Evolutionary conservation across 495 filamentous ascomycete genomes (phyloP), one percentile per base, ranked within the genome.

Genomic region (Neurospora cerealis): DNA sequence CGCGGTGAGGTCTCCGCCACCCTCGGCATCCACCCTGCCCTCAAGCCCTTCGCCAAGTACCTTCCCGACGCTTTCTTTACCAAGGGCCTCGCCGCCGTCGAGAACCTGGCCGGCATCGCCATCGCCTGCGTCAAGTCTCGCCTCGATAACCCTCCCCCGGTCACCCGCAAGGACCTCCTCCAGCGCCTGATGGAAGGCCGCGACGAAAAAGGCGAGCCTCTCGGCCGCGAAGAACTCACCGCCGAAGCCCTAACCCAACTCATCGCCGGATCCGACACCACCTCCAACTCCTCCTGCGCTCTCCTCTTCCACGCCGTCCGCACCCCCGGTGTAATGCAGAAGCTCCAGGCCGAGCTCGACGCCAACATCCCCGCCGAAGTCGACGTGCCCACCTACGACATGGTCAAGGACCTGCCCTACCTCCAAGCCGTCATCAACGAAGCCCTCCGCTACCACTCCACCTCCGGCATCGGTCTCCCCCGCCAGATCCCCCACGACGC

Each of bases 201-300:
- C 73, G 94, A 97, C 79, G 89, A 90, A 54, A 92, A 88, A 24
- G 94, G 94, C 42, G 83, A 91, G 44, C 88, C 86, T 17, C 87
- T 97, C 0, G 89, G 91, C 0, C 87, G 92, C 24, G 86, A 91
- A 75, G 94, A 97, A 80, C 86, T 97, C 48, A 95, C 93, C 5
- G 94, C 93, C 32, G 94, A 97, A 80, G 94, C 94, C 0, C 83
- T 96, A 28, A 97, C 94, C 1, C 94, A 97, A 81, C 85, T 97
- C 46, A 97, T 97, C 77, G 94, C 94, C 4, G 94, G 94, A 36
- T 93, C 90, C 66, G 94, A 97, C 80, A 97, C 94, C 0, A 97
- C 94, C 3, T 92, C 89, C 74, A 97, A 97, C 84, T 94, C 94
- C 4, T 90, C 90, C 69, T 97, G 94, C 80, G 93, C 94, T 3